These are phyloP conservation scores for Bromus sterilis DNA, from an alignment of 176 grass and related monocot genomes.

Conservation along the genomic window DNA sequence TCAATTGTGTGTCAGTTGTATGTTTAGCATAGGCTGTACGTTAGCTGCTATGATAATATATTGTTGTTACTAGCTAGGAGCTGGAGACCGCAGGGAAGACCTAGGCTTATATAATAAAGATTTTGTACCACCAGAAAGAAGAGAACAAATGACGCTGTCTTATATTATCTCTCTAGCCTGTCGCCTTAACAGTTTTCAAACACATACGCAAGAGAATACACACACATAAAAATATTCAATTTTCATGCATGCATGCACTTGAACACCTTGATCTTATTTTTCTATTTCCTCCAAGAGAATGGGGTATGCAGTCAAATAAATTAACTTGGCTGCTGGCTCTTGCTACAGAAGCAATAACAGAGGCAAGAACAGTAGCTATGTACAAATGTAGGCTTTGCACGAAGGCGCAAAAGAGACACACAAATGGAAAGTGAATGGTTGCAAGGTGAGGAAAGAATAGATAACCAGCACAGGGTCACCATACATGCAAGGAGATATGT, in stretches of 20 bases:
- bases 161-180: background rate
- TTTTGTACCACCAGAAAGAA: background rate
- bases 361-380: background rate
- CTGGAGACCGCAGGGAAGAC: background rate
- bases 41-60: background rate
- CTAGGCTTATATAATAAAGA: background rate
- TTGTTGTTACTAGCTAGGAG: background rate
- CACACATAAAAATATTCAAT: background rate
- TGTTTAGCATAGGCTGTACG: background rate
- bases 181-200: background rate
- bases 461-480: background rate
- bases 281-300: background rate
- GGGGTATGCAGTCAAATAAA: background rate
- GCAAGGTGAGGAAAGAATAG: background rate
- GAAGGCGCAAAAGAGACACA: constrained; percentile 14
- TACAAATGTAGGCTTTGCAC: background rate
- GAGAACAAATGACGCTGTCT: background rate
- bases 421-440: constrained; percentile 6
- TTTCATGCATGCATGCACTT: background rate
- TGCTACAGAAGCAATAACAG: background rate
- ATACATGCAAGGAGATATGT: background rate
- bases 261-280: background rate
- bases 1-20: background rate
- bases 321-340: background rate
- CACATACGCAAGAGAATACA: background rate